Evolutionary conservation across 257 asterid species (phyloP).

Genomic region (Nicotiana knightiana): DNA sequence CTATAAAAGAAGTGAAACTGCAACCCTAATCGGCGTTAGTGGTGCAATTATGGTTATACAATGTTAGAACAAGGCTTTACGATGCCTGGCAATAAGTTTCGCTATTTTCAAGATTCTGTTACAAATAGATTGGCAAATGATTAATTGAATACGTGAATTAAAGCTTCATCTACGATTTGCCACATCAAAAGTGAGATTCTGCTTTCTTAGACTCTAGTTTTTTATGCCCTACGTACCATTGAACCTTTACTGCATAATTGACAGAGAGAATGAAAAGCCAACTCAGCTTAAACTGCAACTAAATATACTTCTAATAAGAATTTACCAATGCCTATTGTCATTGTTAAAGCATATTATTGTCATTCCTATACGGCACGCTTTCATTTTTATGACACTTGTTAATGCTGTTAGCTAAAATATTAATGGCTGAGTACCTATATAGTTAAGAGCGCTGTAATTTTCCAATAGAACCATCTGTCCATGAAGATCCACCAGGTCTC

Average conservation of each 20-base stretch:
- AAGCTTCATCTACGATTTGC: neutral
- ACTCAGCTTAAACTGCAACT: neutral
- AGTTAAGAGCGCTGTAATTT: slow-evolving; percentile 15
- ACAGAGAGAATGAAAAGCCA: too few relatives aligned
- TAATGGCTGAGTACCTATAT: slow-evolving; percentile 10
- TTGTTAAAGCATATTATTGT: neutral
- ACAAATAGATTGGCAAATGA: neutral
- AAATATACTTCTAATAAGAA: neutral
- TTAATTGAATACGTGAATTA: neutral
- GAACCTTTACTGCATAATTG: neutral
- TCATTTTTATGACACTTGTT: neutral
- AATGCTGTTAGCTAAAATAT: neutral
- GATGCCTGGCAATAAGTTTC: neutral
- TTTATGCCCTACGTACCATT: neutral
- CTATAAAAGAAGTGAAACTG: neutral
- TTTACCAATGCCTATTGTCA: neutral
- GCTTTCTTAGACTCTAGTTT: neutral
- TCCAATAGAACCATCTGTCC: slow-evolving; percentile 20
- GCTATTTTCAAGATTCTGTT: neutral
- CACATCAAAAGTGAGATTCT: neutral
- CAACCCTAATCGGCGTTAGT: neutral
- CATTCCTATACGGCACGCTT: neutral
- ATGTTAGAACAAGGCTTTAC: neutral
- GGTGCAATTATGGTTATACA: neutral
- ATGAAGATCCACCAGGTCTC: slow-evolving; percentile 13